Base-by-base conservation (phyloP, 805 yeast genomes). In the Isabelozyma gotoi region DNA sequence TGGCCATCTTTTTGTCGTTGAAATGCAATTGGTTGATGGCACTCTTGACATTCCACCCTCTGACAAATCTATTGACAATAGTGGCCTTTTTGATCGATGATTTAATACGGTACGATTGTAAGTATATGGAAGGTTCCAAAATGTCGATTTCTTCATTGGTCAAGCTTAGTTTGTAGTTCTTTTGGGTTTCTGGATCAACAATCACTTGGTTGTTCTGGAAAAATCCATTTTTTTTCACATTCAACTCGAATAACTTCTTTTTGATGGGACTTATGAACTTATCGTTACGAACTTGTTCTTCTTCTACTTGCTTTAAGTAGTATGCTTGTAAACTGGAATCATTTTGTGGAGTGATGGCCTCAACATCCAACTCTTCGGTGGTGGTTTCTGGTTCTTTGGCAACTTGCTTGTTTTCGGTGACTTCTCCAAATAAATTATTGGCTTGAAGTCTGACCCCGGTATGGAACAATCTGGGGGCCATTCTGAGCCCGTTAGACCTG, bases 11-110 rank as follows among this genome's bases (percentile, higher is more conserved):
- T 68, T 88, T 89, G 38, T 82, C 77, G 61, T 82, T 81, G 73
- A 92, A 92, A 65, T 92, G 97, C 54, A 91, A 83, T 68, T 91
- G 97, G 33, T 92, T 88, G 53, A 92, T 85, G 41, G 97, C 98
- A 35, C 78, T 80, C 53, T 82, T 79, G 29, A 88, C 81, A 41
- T 81, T 77, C 65, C 86, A 68, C 27, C 84, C 84, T 44, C 88
- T 78, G 45, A 91, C 77, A 57, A 90, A 80, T 52, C 97, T 77
- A 51, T 88, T 73, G 39, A 89, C 85, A 33, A 82, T 72, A 8
- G 88, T 88, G 36, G 94, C 88, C 68, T 92, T 92, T 67, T 92
- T 92, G 73, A 85, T 79, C 5, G 96, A 84, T n/a, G 91, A 79
- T 63, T 88, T 88, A 54, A 91, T 76, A 65, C 98, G 78, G 72